Conservation (phyloP, 768 basidiomycete genomes). For the Termitomyces sp. region DNA sequence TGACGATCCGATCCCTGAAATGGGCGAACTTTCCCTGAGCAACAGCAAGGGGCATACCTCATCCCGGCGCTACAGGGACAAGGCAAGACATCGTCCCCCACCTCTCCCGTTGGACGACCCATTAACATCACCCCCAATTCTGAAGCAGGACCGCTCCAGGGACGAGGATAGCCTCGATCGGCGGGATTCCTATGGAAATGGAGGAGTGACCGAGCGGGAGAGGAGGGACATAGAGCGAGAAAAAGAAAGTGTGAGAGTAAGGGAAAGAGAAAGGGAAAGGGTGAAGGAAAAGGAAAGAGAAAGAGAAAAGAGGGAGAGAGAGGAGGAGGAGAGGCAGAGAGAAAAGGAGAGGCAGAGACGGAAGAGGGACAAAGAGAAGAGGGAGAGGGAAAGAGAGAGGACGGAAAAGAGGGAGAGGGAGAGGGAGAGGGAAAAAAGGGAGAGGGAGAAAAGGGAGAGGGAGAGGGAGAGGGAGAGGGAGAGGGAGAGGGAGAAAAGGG, state of each 20-base stretch:
- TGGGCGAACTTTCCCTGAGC: slow-evolving; percentile 4
- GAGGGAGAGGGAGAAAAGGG: too few species aligned
- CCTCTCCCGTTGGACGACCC: not conserved
- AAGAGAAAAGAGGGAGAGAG: not conserved
- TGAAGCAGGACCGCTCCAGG: slow-evolving; percentile 1
- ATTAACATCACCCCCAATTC: not conserved
- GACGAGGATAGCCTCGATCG: not conserved
- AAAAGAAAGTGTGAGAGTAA: not conserved
- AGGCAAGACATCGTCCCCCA: slow-evolving; percentile 1
- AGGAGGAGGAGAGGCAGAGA: not conserved
- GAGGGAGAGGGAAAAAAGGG: too few species aligned
- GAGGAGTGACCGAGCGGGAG: slow-evolving; percentile 1
- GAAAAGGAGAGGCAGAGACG: not conserved
- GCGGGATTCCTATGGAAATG: not conserved
- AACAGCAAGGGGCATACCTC: slow-evolving; percentile 4
- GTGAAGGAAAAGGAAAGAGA: not conserved
- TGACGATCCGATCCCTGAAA: slow-evolving; percentile 2
- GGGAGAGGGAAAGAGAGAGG: not conserved
- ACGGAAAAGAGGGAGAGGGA: not conserved
- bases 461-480: not conserved
- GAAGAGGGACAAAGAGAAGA: not conserved
- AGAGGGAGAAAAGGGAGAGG: too few species aligned
- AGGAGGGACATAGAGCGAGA: not conserved
- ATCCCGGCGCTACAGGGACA: slow-evolving; percentile 3
- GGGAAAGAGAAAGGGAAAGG: too few species aligned